Conservation (phyloP, 1,139 yeast species). For the Lodderomyces theae region DNA sequence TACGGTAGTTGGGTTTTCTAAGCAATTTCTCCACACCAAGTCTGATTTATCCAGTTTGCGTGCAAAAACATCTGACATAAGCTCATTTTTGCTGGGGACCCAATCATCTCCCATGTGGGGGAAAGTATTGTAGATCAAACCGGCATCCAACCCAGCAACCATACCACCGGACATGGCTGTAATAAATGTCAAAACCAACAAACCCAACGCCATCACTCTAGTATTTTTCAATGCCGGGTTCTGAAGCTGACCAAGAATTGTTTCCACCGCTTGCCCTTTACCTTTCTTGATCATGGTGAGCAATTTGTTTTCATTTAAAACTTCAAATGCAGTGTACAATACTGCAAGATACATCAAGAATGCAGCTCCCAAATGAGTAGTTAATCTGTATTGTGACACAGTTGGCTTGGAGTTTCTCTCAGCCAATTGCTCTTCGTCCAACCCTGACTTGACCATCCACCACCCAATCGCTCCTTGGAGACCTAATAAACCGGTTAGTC, state of each 20-base stretch:
- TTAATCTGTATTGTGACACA: constrained; percentile 90
- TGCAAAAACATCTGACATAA: constrained; percentile 73
- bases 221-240: constrained; percentile 56
- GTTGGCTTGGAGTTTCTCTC: constrained; percentile 90
- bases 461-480: constrained; percentile 96
- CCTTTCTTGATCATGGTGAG: constrained; percentile 36
- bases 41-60: constrained; percentile 69
- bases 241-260: constrained; percentile 48
- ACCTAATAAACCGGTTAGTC: constrained; percentile 76
- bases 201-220: constrained; percentile 51
- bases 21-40: constrained; percentile 83
- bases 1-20: constrained; percentile 96
- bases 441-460: constrained; percentile 99
- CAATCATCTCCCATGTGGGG: constrained; percentile 91
- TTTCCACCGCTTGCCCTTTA: constrained; percentile 38
- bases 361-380: constrained; percentile 94
- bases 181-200: constrained; percentile 68
- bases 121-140: constrained; percentile 90
- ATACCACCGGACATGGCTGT: constrained; percentile 98
- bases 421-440: constrained; percentile 74
- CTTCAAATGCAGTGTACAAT: constrained; percentile 84
- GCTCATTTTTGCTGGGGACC: constrained; percentile 69
- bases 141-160: constrained; percentile 98
- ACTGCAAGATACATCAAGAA: constrained; percentile 84
- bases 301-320: constrained; percentile 74